Percentiles rank a stretch among this genome's conserved stretches.
Conservation (phyloP, 129 eudicot species). For the Gnaphalium uliginosum region DNA sequence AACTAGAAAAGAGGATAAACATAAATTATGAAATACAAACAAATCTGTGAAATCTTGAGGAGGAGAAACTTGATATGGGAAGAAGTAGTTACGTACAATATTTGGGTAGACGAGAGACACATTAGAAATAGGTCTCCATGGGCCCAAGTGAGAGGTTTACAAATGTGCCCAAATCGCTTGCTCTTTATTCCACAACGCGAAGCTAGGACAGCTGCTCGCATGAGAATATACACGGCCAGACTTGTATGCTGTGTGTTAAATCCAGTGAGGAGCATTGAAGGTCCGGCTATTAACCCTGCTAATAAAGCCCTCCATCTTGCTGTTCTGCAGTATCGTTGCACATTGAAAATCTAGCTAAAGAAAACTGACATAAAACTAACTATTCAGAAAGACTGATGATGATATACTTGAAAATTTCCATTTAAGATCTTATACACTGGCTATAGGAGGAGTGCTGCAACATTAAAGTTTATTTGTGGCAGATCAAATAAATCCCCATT, state of each 20-base stretch:
- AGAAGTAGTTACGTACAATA: conserved; percentile 54
- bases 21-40: neutral
- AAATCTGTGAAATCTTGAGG: neutral
- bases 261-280: conserved; percentile 97
- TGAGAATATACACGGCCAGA: conserved; percentile 89
- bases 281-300: conserved; percentile 96
- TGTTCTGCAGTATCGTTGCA: conserved; percentile 58
- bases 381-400: conserved; percentile 7
- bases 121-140: conserved; percentile 95
- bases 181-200: conserved; percentile 98
- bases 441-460: neutral
- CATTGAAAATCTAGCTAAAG: conserved; percentile 1
- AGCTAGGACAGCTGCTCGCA: conserved; percentile 99
- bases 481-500: conserved; percentile 12
- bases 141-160: conserved; percentile 98
- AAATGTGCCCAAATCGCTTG: conserved; percentile 76
- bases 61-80: neutral
- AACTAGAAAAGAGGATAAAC: neutral
- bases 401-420: neutral
- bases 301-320: conserved; percentile 96
- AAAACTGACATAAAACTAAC: conserved; percentile 28
- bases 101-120: conserved; percentile 96
- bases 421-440: neutral
- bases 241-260: conserved; percentile 77
- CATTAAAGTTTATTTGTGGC: neutral